Percentiles rank a stretch among this genome's conserved stretches.
phyloP scores from a whole-genome alignment of 305 asterid genomes.

The Solanum aculeatissimum region DNA sequence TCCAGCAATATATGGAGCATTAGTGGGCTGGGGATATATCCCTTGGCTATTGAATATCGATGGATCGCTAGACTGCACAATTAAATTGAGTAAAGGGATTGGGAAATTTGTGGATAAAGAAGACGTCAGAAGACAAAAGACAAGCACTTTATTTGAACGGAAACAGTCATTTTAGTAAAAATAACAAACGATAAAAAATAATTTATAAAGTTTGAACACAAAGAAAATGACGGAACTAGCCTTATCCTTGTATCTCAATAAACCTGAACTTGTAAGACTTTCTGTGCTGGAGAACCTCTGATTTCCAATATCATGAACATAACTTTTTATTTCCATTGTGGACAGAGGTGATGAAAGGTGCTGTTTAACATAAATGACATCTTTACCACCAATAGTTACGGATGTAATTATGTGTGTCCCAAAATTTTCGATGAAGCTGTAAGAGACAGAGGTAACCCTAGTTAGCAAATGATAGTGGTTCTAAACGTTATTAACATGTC shows the following conservation, averaged over 20 bases:
- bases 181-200: neutral
- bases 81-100: slow-evolving; percentile 1
- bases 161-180: neutral
- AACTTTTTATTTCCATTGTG: slow-evolving; percentile 46
- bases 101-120: neutral
- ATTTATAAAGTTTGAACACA: neutral
- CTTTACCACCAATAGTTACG: slow-evolving; percentile 77
- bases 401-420: slow-evolving; percentile 85
- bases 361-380: slow-evolving; percentile 74
- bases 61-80: slow-evolving; percentile 42
- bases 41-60: slow-evolving; percentile 62
- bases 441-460: slow-evolving; percentile 4
- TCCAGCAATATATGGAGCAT: slow-evolving; percentile 44
- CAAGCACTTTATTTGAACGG: neutral
- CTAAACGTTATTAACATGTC: neutral
- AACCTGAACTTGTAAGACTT: slow-evolving; percentile 51
- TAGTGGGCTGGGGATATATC: slow-evolving; percentile 61
- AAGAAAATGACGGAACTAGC: slow-evolving; percentile 17
- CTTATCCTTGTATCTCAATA: slow-evolving; percentile 49
- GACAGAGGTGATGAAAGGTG: slow-evolving; percentile 59
- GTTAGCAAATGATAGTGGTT: neutral
- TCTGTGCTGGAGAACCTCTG: slow-evolving; percentile 48
- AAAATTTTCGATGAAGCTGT: slow-evolving; percentile 79
- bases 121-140: slow-evolving; percentile 6
- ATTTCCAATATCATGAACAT: slow-evolving; percentile 63